Evolutionary conservation across 108 stramenopile species (phyloP), one percentile per base, ranked within the genome.

Genomic region (Skeletonema marinoi): DNA sequence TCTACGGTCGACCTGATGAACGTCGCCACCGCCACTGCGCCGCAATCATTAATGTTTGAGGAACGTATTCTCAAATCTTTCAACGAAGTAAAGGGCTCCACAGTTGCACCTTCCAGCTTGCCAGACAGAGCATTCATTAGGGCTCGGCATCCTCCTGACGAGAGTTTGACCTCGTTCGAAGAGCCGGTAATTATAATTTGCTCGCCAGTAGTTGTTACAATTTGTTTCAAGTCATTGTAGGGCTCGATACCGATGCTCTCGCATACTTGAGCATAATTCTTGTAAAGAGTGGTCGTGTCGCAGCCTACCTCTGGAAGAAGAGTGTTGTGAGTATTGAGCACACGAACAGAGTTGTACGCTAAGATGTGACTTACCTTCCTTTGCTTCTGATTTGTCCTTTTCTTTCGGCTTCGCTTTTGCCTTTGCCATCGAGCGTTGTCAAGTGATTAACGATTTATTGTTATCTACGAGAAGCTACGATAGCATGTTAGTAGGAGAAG

Each of bases 91-190:
- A 77, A 89, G 8, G 80, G 67, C 54, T 56, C 54, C 9, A 17
- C 6, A 1, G 19, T 25, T 56, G 54, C 48, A 3, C 48, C 35
- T 19, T 70, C 62, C 72, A 75, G 65, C 41, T 69, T 73, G 7
- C 80, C 85, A n/a, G 83, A 63, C 54, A 88, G 64, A 9, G 87
- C 87, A n/a, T 85, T 86, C 10, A 72, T 44, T 10, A 89, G 42
- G 2, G 89, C 89, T 30, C 85, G 21, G 46, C 85, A 83, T 7
- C 85, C 84, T 13, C 74, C 82, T 0, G 89, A 83, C 8, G 87
- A 87, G 2, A 89, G 59, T 17, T 21, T 38, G 17, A 60, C 25
- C 25, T 25, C 54, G 32, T 35, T 36, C n/a, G 54, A 56, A 56
- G 9, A n/a, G 4, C 54, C 82, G 0, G 60, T 35, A 16, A 86